Conservation (phyloP, 768 basidiomycete genomes). For the Tulasnella sp. region DNA sequence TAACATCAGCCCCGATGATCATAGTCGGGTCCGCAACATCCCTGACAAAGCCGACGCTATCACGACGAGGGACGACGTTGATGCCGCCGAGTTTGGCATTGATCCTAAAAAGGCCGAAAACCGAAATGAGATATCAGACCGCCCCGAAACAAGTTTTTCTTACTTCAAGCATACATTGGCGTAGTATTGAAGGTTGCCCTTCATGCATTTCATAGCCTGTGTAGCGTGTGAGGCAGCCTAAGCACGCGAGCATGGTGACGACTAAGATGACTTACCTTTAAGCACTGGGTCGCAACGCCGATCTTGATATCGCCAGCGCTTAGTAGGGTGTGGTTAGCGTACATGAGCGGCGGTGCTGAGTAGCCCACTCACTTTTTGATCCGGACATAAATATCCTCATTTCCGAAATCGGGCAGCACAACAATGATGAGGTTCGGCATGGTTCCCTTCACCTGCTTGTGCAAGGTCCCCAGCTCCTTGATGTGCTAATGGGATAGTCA, state of each 20-base stretch:
- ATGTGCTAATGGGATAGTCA: constrained; percentile 42
- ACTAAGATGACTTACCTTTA: constrained; percentile 42
- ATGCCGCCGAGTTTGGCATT: constrained; percentile 84
- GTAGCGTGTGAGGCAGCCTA: background rate
- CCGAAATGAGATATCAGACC: constrained; percentile 7
- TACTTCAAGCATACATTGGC: constrained; percentile 76
- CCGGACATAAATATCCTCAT: constrained; percentile 69
- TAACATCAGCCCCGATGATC: constrained; percentile 53
- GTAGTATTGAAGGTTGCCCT: constrained; percentile 67
- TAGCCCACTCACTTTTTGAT: constrained; percentile 64
- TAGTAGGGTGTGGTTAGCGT: background rate
- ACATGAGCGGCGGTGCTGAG: background rate
- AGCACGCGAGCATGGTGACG: background rate
- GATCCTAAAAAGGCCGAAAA: constrained; percentile 36
- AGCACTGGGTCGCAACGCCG: constrained; percentile 76
- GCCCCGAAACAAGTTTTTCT: constrained; percentile 31
- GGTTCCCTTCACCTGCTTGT: constrained; percentile 39
- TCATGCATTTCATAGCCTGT: constrained; percentile 7
- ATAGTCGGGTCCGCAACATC: constrained; percentile 73
- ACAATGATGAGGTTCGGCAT: constrained; percentile 60
- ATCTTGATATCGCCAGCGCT: constrained; percentile 72
- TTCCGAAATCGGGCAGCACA: constrained; percentile 61
- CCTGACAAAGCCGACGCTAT: constrained; percentile 58
- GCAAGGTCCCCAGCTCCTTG: constrained; percentile 47
- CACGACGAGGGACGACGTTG: constrained; percentile 69